phyloP scores from a whole-genome alignment of 2,329 filamentous ascomycete genomes.

The Cytospora paraplurivora region DNA sequence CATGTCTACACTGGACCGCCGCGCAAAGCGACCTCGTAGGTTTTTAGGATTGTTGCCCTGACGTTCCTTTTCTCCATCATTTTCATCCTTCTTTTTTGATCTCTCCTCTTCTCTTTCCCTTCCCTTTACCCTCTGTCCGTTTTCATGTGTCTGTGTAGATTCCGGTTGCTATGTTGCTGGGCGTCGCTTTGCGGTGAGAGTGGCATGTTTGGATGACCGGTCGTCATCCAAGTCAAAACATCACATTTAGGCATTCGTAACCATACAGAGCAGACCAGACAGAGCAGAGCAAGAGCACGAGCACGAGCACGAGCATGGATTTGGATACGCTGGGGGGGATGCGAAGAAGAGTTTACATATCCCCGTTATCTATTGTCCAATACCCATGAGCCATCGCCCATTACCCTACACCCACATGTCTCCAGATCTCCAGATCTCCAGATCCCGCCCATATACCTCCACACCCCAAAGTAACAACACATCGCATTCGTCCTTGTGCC shows the following conservation, averaged over 20 bases:
- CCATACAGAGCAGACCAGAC: too few relatives aligned
- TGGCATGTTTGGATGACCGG: neutral
- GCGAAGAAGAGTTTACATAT: neutral
- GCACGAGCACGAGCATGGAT: neutral
- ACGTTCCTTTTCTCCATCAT: neutral
- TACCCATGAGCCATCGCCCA: neutral
- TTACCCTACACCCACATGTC: neutral
- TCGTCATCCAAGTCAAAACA: neutral
- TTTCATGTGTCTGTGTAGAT: neutral
- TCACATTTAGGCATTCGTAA: neutral
- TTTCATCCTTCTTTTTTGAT: too few relatives aligned
- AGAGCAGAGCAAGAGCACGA: neutral
- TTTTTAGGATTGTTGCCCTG: neutral
- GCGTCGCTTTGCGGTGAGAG: neutral
- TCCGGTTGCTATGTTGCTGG: neutral
- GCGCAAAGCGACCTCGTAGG: slow-evolving; percentile 1
- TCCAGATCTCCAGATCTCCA: neutral
- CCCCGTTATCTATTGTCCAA: neutral
- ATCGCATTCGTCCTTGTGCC: neutral
- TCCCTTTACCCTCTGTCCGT: neutral
- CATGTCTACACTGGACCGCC: neutral
- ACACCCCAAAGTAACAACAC: neutral
- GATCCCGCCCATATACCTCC: neutral
- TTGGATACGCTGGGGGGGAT: neutral
- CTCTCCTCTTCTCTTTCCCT: neutral